These are phyloP conservation scores for Carex scoparia DNA, from an alignment of 176 grass and related monocot species.

Conservation along the genomic window DNA sequence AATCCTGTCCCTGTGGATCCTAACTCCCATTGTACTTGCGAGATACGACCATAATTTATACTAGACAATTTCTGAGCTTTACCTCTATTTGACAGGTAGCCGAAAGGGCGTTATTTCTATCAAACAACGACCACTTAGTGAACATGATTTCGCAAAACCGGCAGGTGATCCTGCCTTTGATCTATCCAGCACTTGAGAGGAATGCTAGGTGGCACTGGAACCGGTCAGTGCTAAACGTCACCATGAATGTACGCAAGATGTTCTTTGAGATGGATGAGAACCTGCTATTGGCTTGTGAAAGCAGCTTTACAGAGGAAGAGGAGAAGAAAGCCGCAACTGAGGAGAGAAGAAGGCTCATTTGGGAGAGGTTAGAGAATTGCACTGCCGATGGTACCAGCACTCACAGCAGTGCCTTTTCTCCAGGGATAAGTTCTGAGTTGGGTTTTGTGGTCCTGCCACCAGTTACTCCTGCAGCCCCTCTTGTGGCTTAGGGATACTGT, in stretches of 20 bases:
- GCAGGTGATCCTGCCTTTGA: conserved; percentile 67
- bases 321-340: conserved; percentile 37
- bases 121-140: conserved; percentile 92
- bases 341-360: conserved; percentile 64
- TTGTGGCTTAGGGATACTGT: conserved; percentile 50
- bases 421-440: conserved; percentile 37
- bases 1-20: neutral
- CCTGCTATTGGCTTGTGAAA: conserved; percentile 68
- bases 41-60: neutral
- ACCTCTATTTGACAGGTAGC: conserved; percentile 60
- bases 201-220: conserved; percentile 89
- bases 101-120: conserved; percentile 88
- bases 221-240: conserved; percentile 80
- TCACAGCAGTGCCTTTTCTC: conserved; percentile 18
- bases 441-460: conserved; percentile 41
- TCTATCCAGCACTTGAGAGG: conserved; percentile 83
- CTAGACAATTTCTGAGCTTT: neutral
- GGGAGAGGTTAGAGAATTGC: conserved; percentile 73
- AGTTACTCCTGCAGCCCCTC: conserved; percentile 39
- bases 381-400: conserved; percentile 4
- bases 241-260: conserved; percentile 81
- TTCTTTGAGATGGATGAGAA: conserved; percentile 87
- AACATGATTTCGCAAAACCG: conserved; percentile 83
- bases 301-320: conserved; percentile 75
- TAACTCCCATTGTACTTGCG: neutral